These are phyloP conservation scores for Penicillium corylophilum DNA, from an alignment of 2,329 filamentous ascomycete species.

Conservation along the genomic window DNA sequence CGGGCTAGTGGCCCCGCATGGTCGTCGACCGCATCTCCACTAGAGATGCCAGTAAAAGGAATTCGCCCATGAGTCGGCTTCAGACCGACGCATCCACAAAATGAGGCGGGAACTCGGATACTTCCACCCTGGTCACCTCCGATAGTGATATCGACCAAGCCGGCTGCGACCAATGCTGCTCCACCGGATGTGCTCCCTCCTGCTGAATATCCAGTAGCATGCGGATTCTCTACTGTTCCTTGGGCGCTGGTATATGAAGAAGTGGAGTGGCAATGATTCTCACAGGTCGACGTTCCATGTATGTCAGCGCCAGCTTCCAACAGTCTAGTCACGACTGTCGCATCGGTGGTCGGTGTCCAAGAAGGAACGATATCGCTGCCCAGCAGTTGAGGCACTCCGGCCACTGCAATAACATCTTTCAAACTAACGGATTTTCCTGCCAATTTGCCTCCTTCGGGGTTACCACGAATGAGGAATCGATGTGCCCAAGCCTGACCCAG, in stretches of 20 bases:
- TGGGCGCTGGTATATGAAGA: conserved; percentile 31
- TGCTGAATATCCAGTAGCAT: conserved; percentile 29
- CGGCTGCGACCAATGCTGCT: conserved; percentile 27
- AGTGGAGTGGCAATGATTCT: conserved; percentile 50
- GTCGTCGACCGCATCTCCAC: conserved; percentile 53
- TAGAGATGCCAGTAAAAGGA: conserved; percentile 52
- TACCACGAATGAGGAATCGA: conserved; percentile 48
- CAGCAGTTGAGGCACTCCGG: conserved; percentile 54
- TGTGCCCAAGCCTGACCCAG: conserved; percentile 55
- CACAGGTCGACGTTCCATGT: conserved; percentile 53
- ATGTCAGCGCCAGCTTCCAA: conserved; percentile 54
- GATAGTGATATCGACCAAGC: conserved; percentile 30
- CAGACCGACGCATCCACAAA: conserved; percentile 48
- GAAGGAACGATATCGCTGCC: conserved; percentile 52
- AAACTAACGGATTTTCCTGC: conserved; percentile 50
- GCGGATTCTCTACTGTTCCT: conserved; percentile 29
- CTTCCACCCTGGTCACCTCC: conserved; percentile 36
- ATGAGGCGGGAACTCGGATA: conserved; percentile 41
- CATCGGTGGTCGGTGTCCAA: conserved; percentile 55
- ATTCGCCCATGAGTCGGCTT: conserved; percentile 55
- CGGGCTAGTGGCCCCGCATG: conserved; percentile 49
- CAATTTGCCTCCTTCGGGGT: conserved; percentile 27
- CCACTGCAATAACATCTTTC: conserved; percentile 58
- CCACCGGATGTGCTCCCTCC: conserved; percentile 32
- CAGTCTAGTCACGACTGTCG: conserved; percentile 53